These are phyloP conservation scores for Turnera subulata DNA, from an alignment of 345 rosid genomes.

Conservation along the genomic window DNA sequence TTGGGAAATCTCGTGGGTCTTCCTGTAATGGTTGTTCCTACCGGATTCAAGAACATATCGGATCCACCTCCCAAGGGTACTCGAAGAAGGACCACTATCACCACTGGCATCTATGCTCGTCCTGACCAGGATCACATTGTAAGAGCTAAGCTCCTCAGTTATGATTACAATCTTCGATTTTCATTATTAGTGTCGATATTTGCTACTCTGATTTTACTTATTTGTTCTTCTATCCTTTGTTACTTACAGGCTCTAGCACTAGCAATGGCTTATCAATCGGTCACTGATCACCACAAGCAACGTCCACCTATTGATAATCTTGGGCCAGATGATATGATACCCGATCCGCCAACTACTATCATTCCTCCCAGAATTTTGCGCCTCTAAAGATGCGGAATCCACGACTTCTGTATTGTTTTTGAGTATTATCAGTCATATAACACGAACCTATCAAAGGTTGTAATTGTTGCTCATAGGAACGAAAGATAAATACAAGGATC, in stretches of 20 bases:
- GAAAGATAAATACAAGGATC: too few species aligned
- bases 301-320: slow-evolving; percentile 70
- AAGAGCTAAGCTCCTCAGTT: slow-evolving; percentile 25
- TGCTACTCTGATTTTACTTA: background rate
- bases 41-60: slow-evolving; percentile 49
- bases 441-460: too few species aligned
- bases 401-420: too few species aligned
- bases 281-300: slow-evolving; percentile 63
- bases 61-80: slow-evolving; percentile 50
- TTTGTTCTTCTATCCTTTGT: background rate
- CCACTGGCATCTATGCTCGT: slow-evolving; percentile 77
- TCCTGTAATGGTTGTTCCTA: slow-evolving; percentile 68
- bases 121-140: slow-evolving; percentile 79
- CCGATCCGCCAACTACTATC: slow-evolving; percentile 32
- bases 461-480: too few species aligned
- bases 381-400: slow-evolving; percentile 16
- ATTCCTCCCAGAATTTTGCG: slow-evolving; percentile 43
- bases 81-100: slow-evolving; percentile 51
- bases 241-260: slow-evolving; percentile 71
- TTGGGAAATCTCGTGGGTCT: slow-evolving; percentile 87
- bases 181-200: too few species aligned
- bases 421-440: too few species aligned
- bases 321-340: slow-evolving; percentile 53
- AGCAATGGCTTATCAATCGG: slow-evolving; percentile 84
- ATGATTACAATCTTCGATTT: too few species aligned